These are phyloP conservation scores for Saccharomyces hybrid DNA, from an alignment of 1,139 yeast genomes.

Conservation along the genomic window DNA sequence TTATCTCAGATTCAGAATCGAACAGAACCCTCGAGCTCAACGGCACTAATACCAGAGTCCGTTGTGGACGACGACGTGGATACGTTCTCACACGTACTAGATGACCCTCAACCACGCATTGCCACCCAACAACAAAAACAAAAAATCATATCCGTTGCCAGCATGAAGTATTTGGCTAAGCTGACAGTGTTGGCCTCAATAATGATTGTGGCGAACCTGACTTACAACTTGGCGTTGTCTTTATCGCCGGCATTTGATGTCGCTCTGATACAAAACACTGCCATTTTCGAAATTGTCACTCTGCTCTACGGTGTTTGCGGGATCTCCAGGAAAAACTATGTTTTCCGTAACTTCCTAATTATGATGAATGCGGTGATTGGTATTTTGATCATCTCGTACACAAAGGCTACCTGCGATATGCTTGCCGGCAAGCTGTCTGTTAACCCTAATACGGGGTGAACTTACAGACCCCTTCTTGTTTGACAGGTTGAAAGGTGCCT, in stretches of 20 bases:
- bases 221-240: slow-evolving; percentile 18
- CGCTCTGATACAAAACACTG: slow-evolving; percentile 21
- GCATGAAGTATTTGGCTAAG: slow-evolving; percentile 8
- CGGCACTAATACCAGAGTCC: background rate
- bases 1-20: background rate
- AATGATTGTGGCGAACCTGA: slow-evolving; percentile 11
- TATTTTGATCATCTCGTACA: slow-evolving; percentile 21
- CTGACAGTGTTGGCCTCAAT: slow-evolving; percentile 13
- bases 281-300: slow-evolving; percentile 23
- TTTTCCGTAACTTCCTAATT: slow-evolving; percentile 11
- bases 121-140: background rate
- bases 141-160: background rate
- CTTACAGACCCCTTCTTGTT: slow-evolving; percentile 27
- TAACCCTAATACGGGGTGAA: slow-evolving; percentile 24
- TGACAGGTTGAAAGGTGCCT: slow-evolving; percentile 26
- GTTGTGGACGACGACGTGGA: background rate
- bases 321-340: slow-evolving; percentile 9
- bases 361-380: slow-evolving; percentile 12
- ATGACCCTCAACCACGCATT: background rate
- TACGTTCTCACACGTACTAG: background rate
- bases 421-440: slow-evolving; percentile 23
- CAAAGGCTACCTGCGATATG: slow-evolving; percentile 24
- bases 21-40: background rate
- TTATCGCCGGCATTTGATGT: slow-evolving; percentile 25
- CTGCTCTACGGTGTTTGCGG: slow-evolving; percentile 19